phyloP scores from a whole-genome alignment of 768 basidiomycete species.

The Amanita muscaria region DNA sequence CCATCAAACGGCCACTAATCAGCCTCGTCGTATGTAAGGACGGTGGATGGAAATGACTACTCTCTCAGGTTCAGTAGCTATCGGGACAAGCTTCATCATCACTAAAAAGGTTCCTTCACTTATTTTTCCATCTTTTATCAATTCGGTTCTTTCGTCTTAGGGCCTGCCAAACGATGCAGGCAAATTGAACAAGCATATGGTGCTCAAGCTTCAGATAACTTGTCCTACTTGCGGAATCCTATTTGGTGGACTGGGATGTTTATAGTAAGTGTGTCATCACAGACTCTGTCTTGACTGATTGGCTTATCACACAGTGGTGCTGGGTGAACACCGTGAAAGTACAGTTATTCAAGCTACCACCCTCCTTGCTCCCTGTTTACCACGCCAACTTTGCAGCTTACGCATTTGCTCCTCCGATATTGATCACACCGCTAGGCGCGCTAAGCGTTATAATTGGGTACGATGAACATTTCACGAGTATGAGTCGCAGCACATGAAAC shows the following conservation, averaged over 20 bases:
- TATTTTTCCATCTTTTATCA: neutral
- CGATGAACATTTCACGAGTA: neutral
- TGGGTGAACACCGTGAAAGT: conserved; percentile 85
- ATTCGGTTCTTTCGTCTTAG: conserved; percentile 30
- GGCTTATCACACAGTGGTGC: no score
- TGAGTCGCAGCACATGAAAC: no score
- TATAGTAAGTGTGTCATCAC: conserved; percentile 64
- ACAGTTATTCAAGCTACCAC: no score
- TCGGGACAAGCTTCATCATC: no score
- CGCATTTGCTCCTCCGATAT: conserved; percentile 93
- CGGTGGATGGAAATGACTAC: no score
- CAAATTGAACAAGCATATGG: conserved; percentile 86
- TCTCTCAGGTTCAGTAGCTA: conserved; percentile 73
- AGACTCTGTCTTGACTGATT: neutral
- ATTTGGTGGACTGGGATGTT: no score
- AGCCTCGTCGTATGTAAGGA: no score
- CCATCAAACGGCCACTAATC: no score
- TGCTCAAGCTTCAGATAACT: no score
- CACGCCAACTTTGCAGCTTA: conserved; percentile 89
- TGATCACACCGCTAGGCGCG: conserved; percentile 96
- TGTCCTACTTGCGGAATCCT: no score
- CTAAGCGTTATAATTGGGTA: conserved; percentile 94
- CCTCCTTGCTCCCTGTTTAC: no score
- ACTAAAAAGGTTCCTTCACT: conserved; percentile 64
- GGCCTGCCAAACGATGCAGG: conserved; percentile 88